Evolutionary conservation across 2,329 filamentous ascomycete species (phyloP).

Genomic region (Simplicillium sp.): DNA sequence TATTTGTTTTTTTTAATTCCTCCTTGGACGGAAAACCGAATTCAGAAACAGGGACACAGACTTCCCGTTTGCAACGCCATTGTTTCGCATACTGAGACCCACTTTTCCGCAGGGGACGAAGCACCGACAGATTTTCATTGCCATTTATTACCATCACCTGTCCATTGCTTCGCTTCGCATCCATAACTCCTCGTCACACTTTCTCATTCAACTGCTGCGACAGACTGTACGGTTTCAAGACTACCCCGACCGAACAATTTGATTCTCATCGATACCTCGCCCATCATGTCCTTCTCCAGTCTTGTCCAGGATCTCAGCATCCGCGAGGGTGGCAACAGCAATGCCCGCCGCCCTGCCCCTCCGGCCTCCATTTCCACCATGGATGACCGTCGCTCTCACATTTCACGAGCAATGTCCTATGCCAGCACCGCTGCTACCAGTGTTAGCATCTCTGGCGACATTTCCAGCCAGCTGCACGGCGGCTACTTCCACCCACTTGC

Average conservation of each 20-base stretch:
- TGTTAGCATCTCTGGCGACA: constrained; percentile 63
- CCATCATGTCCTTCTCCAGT: constrained; percentile 57
- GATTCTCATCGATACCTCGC: background rate
- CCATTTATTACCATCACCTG: too few species aligned
- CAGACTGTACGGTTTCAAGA: too few species aligned
- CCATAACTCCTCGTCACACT: too few species aligned
- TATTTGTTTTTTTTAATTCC: too few species aligned
- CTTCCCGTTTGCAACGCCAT: too few species aligned
- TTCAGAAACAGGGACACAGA: too few species aligned
- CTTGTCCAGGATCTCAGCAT: constrained; percentile 56
- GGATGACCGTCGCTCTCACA: constrained; percentile 50
- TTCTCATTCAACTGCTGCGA: too few species aligned
- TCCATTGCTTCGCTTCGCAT: too few species aligned
- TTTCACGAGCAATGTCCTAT: constrained; percentile 57
- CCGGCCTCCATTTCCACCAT: constrained; percentile 42
- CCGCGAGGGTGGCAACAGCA: constrained; percentile 38
- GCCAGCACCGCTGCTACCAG: constrained; percentile 58
- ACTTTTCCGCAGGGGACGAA: too few species aligned
- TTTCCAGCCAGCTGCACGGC: constrained; percentile 74
- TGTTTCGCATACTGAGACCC: too few species aligned
- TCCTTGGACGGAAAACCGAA: too few species aligned
- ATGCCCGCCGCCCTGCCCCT: constrained; percentile 31
- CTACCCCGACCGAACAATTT: background rate
- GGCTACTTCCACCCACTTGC: constrained; percentile 75
- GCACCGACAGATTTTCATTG: too few species aligned